Evolutionary conservation across 2,329 filamentous ascomycete genomes (phyloP), one percentile per base, ranked within the genome.

Genomic region (Fusarium burgessii): DNA sequence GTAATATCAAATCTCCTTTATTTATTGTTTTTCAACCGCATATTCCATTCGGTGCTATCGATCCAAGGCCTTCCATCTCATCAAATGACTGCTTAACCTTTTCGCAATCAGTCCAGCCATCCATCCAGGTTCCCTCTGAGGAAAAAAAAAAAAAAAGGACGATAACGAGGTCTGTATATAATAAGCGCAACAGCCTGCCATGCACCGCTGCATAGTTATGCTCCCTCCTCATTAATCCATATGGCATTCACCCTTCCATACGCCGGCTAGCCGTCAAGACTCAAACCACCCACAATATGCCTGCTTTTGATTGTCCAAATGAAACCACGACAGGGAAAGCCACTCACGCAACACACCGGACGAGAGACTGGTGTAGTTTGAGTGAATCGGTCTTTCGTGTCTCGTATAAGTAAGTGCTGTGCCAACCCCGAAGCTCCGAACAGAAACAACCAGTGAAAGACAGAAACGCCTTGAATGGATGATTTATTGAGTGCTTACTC

Each of bases 271-370:
- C 58, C 52, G 62, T 60, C 20, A 38, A 66, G 47, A 64, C 57
- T 63, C 62, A 74, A 64, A 52, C 56, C 56, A 47, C 25, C 65
- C 45, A 47, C 64, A 64, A 52, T 59, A 72, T 61, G 60, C 51
- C 57, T 59, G 52, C 68, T 68, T 66, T 68, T 73, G 49, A 40
- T 72, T 67, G 70, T 68, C 72, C 68, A 74, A 73, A 67, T 41
- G n/a, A 45, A 42, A 50, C 20, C 46, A 33, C 42, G 52, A 55
- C 40, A 9, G 55, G 62, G 52, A 40, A 43, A 58, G 33, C 35
- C 45, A 58, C 27, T 36, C 49, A 35, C 20, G 17, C 29, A 38
- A 17, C 49, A 50, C 47, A 35, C 32, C 20, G 32, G 47, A 51
- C 50, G 45, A 33, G 42, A 38, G 13, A 29, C 33, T 20, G 46